Conservation (phyloP, 2,329 filamentous ascomycete species). For the Neurospora sp. region DNA sequence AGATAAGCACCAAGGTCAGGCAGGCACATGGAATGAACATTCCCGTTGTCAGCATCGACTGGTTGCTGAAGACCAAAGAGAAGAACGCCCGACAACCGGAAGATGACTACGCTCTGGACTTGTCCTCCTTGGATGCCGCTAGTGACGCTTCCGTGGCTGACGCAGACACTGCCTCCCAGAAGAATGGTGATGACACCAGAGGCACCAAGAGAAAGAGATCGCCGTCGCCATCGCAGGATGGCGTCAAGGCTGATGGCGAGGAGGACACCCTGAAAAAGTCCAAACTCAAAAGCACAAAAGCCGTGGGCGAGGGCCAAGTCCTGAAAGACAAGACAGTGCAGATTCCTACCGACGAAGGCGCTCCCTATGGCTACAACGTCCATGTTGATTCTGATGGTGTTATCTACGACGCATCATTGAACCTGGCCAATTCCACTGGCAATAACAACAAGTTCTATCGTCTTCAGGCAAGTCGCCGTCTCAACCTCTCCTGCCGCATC, state of each 20-base stretch:
- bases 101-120: constrained; percentile 10
- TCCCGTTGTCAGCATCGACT: constrained; percentile 47
- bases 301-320: constrained; percentile 24
- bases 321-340: constrained; percentile 33
- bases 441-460: constrained; percentile 84
- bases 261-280: constrained; percentile 11
- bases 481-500: constrained; percentile 1
- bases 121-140: background rate
- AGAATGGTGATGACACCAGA: constrained; percentile 11
- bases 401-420: constrained; percentile 71
- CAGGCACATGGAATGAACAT: constrained; percentile 36
- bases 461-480: constrained; percentile 45
- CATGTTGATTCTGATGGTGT: constrained; percentile 55
- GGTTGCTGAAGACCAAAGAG: constrained; percentile 48
- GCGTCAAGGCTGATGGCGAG: constrained; percentile 9
- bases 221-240: constrained; percentile 11
- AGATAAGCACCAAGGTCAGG: constrained; percentile 40
- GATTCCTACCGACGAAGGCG: constrained; percentile 42
- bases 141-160: constrained; percentile 1
- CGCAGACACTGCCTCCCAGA: constrained; percentile 4
- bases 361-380: constrained; percentile 37
- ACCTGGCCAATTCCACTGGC: constrained; percentile 59
- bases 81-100: constrained; percentile 29
- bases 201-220: constrained; percentile 18
- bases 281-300: constrained; percentile 15